Percentiles rank a stretch among this genome's conserved stretches.
These are phyloP conservation scores for Acanthamoeba royreba DNA, from an alignment of 208 protist species.

Conservation along the genomic window DNA sequence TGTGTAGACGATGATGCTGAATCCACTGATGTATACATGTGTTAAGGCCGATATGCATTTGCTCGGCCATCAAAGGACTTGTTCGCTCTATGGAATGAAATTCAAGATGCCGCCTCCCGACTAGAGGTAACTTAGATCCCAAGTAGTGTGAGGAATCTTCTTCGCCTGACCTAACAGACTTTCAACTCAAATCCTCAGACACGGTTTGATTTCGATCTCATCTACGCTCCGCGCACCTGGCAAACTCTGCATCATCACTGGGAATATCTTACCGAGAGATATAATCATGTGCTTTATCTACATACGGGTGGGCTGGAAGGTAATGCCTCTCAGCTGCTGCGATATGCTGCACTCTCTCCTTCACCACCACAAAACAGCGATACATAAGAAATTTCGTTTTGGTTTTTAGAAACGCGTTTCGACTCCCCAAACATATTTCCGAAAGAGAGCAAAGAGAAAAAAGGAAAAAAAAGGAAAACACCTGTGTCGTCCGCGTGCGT, in stretches of 20 bases:
- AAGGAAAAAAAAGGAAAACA: no score
- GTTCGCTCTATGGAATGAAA: background rate
- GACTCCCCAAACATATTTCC: no score
- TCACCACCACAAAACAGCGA: no score
- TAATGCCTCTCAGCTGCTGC: background rate
- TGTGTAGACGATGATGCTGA: background rate
- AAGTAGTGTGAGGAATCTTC: background rate
- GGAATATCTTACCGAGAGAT: background rate
- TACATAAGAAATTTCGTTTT: no score
- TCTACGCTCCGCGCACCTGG: background rate
- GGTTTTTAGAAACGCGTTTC: no score
- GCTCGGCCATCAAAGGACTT: background rate
- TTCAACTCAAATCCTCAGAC: no score
- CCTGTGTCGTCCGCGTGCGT: no score
- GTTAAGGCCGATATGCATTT: background rate
- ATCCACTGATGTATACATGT: background rate
- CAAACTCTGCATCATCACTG: background rate
- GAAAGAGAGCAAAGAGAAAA: no score
- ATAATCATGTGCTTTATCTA: background rate
- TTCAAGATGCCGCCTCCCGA: background rate
- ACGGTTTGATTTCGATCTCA: background rate
- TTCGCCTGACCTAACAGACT: no score
- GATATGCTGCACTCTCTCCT: no score
- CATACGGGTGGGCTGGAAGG: background rate
- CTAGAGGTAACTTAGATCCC: no score